Conservation (phyloP, 2,329 filamentous ascomycete species). For the Penicillium sp. region DNA sequence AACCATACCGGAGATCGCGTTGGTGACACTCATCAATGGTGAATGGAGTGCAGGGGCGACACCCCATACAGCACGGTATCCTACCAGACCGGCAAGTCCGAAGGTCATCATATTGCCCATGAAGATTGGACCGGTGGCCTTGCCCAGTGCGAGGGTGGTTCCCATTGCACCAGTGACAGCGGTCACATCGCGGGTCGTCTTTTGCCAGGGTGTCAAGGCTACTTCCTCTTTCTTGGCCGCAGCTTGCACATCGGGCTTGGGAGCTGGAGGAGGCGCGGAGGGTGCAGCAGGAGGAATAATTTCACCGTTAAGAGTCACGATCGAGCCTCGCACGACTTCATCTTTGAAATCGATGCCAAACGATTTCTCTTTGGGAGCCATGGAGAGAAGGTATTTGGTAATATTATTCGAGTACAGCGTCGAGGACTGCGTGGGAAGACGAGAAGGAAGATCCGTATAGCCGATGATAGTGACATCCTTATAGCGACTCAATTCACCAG, state of each 20-base stretch:
- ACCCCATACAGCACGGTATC: slow-evolving; percentile 87
- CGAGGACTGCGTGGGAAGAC: slow-evolving; percentile 84
- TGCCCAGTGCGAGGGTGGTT: slow-evolving; percentile 72
- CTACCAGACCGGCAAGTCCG: slow-evolving; percentile 78
- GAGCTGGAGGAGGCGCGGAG: slow-evolving; percentile 59
- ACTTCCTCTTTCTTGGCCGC: slow-evolving; percentile 56
- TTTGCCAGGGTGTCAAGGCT: slow-evolving; percentile 79
- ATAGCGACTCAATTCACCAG: slow-evolving; percentile 69
- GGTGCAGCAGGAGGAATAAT: slow-evolving; percentile 75
- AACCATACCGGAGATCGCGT: slow-evolving; percentile 90
- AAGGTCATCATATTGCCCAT: slow-evolving; percentile 89
- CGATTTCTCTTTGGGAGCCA: slow-evolving; percentile 73
- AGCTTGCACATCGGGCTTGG: slow-evolving; percentile 54
- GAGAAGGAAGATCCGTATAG: slow-evolving; percentile 85
- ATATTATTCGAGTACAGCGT: slow-evolving; percentile 94
- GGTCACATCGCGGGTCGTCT: slow-evolving; percentile 73
- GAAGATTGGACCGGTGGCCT: slow-evolving; percentile 77
- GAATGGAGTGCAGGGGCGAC: slow-evolving; percentile 82
- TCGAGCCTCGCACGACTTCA: slow-evolving; percentile 82
- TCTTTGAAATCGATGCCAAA: slow-evolving; percentile 81
- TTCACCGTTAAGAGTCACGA: slow-evolving; percentile 77
- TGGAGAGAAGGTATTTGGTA: slow-evolving; percentile 81
- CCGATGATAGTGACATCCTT: slow-evolving; percentile 84
- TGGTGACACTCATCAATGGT: slow-evolving; percentile 89
- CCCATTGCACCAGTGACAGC: slow-evolving; percentile 77